Evolutionary conservation across 768 basidiomycete genomes (phyloP).

Genomic region (Lentinula sp.): DNA sequence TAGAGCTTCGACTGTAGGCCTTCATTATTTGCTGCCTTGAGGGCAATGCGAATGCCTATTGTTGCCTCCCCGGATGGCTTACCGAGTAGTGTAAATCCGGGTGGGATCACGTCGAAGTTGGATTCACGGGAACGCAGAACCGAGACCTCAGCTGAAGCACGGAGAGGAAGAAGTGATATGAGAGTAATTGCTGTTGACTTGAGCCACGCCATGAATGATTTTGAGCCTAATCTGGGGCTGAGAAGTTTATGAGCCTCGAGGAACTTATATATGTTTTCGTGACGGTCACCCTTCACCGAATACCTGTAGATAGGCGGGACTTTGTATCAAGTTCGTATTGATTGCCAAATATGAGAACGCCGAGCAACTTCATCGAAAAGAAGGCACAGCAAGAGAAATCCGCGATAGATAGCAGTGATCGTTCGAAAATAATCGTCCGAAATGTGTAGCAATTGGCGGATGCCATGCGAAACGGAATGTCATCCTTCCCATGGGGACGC

Average conservation of each 20-base stretch:
- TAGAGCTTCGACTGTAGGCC: conserved; percentile 23
- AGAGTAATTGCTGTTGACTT: not conserved
- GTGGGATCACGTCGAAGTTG: not conserved
- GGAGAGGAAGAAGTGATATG: not conserved
- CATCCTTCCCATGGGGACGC: too few relatives aligned
- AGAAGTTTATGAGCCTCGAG: too few relatives aligned
- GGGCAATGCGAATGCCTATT: conserved; percentile 24
- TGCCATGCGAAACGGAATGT: too few relatives aligned
- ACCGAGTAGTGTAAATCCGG: conserved; percentile 1
- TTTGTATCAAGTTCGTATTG: not conserved
- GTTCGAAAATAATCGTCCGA: too few relatives aligned
- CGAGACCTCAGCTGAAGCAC: not conserved
- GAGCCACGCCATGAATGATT: not conserved
- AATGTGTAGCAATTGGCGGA: too few relatives aligned
- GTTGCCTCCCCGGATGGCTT: conserved; percentile 10
- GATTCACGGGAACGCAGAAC: not conserved
- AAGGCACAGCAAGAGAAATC: too few relatives aligned
- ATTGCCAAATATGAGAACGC: not conserved
- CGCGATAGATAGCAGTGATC: too few relatives aligned
- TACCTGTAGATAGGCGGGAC: too few relatives aligned
- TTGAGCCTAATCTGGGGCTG: too few relatives aligned
- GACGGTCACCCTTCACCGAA: too few relatives aligned
- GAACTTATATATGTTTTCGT: too few relatives aligned
- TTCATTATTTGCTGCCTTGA: conserved; percentile 18
- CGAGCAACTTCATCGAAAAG: not conserved